Evolutionary conservation across 2,329 filamentous ascomycete genomes (phyloP), one percentile per base, ranked within the genome.

Genomic region (Fusarium solani-melongenae): DNA sequence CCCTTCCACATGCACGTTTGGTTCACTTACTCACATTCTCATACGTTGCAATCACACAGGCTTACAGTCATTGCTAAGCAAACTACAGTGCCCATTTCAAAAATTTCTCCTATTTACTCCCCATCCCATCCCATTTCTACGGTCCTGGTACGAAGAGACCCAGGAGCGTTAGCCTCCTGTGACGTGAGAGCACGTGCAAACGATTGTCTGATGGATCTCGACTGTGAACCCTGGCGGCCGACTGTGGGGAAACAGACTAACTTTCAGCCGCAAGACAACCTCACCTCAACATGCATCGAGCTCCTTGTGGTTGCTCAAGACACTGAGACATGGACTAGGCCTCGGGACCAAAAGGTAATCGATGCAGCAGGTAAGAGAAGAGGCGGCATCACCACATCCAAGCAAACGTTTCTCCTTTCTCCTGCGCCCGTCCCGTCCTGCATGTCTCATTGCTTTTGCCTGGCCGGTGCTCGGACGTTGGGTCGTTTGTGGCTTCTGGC

Each of bases 381-480:
- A 62, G 34, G 22, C 60, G 39, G 14, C 34, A 63, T 56, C 46
- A 14, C 6, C 29, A 15, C 17, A 29, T 44, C 22, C n/a, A n/a
- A 20, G 22, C 15, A 62, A 29, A n/a, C 31, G 22, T 2, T 31
- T 14, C n/a, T 33, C 20, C 46, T 39, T 10, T 34, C 20, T 27
- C 22, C 34, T 41, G 60, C 46, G 29, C 39, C 60, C 22, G 20
- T 71, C 62, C 65, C 65, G 65, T 64, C 64, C 62, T 71, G 71
- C 65, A 69, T 31, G 31, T 27, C 62, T 62, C 53, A 53, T 71
- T 73, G 65, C 68, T 73, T 73, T 73, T 73, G 64, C 29, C 64
- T 67, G 20, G 51, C 46, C 10, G 15, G 57, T 64, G 57, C 62
- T 64, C 41, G 51, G 59, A 63, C 53, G 33, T 44, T 62, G 55